These are phyloP conservation scores for Acephala macrosclerotiorum DNA, from an alignment of 2,329 filamentous ascomycete species.

Conservation along the genomic window DNA sequence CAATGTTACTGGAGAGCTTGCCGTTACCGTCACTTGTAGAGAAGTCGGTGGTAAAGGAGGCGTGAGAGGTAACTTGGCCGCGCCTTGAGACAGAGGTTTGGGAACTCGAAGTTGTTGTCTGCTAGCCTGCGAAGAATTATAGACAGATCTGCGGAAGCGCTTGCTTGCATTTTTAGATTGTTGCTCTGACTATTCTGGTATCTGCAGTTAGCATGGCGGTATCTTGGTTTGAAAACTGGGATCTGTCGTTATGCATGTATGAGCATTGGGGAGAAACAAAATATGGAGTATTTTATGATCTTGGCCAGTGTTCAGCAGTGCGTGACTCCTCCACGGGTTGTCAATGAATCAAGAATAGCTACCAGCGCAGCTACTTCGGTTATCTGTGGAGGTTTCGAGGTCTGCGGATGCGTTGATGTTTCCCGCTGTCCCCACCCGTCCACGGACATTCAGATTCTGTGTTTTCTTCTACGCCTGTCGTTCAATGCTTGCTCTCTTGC, in stretches of 20 bases:
- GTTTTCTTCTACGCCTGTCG: background rate
- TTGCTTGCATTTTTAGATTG: constrained; percentile 2
- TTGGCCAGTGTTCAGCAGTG: constrained; percentile 1
- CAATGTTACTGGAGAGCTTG: constrained; percentile 82
- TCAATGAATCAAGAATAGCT: background rate
- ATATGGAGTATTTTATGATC: background rate
- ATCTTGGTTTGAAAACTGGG: constrained; percentile 7
- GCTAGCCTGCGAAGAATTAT: background rate
- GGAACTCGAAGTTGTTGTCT: background rate
- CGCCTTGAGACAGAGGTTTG: constrained; percentile 33
- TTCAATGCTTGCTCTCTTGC: background rate
- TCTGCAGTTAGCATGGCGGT: constrained; percentile 1
- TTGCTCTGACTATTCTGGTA: background rate
- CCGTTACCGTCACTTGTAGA: constrained; percentile 79
- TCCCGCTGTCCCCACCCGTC: background rate
- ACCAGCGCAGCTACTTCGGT: background rate
- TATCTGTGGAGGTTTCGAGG: no score
- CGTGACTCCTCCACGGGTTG: background rate
- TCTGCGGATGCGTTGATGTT: background rate
- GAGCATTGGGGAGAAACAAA: constrained; percentile 2
- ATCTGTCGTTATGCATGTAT: background rate
- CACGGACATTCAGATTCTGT: background rate
- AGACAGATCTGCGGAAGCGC: constrained; percentile 1
- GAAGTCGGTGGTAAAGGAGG: constrained; percentile 70
- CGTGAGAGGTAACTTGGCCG: constrained; percentile 41